A percentile compares a stretch with the other conserved stretches of the same genome.
Evolutionary conservation across 805 yeast species (phyloP).

Genomic region (Wickerhamiella parazyma): DNA sequence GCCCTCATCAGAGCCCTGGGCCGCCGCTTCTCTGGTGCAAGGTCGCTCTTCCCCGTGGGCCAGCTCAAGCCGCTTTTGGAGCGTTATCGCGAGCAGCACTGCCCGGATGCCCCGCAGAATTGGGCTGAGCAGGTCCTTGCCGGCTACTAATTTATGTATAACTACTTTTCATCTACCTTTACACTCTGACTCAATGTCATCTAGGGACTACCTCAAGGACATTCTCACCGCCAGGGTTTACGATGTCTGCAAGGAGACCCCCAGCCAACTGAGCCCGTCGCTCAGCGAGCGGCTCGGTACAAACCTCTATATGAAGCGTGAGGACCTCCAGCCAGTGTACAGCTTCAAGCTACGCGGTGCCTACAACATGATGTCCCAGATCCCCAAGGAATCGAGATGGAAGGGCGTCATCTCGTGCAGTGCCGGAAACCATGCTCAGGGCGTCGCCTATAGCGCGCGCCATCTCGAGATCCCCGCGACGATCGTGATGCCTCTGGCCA

Average conservation of each 20-base stretch:
- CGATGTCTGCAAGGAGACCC: constrained; percentile 87
- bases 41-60: constrained; percentile 66
- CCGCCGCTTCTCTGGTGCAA: constrained; percentile 48
- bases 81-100: constrained; percentile 36
- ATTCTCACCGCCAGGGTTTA: constrained; percentile 87
- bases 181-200: not conserved
- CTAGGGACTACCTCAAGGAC: constrained; percentile 65
- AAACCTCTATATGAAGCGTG: constrained; percentile 70
- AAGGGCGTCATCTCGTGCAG: constrained; percentile 94
- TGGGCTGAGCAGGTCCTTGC: constrained; percentile 30
- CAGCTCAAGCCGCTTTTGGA: constrained; percentile 54
- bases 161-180: no score
- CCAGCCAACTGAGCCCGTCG: constrained; percentile 60
- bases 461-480: constrained; percentile 83
- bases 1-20: constrained; percentile 39
- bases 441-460: constrained; percentile 87
- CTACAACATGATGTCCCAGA: constrained; percentile 87
- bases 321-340: constrained; percentile 87
- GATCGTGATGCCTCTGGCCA: constrained; percentile 95
- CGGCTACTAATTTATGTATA: constrained; percentile 15
- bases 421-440: constrained; percentile 99
- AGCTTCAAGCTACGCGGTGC: constrained; percentile 96
- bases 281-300: constrained; percentile 65
- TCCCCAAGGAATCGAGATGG: constrained; percentile 43
- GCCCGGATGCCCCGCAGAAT: constrained; percentile 29